Evolutionary conservation across 78 protist species (phyloP), one percentile per base, ranked within the genome.

Genomic region (Mantamonas sphyraenae): DNA sequence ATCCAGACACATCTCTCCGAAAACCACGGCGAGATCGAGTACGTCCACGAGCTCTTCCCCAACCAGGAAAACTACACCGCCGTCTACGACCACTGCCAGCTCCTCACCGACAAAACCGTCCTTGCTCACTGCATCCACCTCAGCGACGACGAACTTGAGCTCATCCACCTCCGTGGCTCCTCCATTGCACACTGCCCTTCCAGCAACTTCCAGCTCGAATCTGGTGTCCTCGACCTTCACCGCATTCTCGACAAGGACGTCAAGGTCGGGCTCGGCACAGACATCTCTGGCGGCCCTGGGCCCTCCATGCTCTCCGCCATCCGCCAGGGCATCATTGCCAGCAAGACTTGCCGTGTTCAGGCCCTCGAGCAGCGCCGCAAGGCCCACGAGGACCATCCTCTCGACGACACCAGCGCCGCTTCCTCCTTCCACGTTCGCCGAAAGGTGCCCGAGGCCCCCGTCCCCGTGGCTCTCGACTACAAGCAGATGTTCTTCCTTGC

Each of bases 241-340:
- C 63, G 72, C 19, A 71, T 68, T 2, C 31, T 74, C 24, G 55
- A 38, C 20, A 26, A 22, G 39, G 57, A 66, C 10, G 42, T 79
- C 22, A 63, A 2, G 5, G 84, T 91, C 4, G 88, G 89, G 1
- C 71, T 91, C 33, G 95, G 95, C 35, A 90, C 95, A 9, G 95
- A 91, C 53, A 59, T 86, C 16, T 17, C 70, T 2, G 95, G 95
- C 40, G 95, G 95, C 58, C 80, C 20, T 38, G 8, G 62, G 35
- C 33, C 84, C 5, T 78, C 86, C 12, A 88, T 90, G 53, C 79
- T 91, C 64, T 28, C 30, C 35, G 86, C 83, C 2, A 84, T 86
- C 31, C 74, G 90, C 24, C 75, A 78, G n/a, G 42, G 92, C 17
- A 24, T 91, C 33, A 72, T 67, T 40, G 60, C 79, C 35, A 89